These are phyloP conservation scores for Sutorius eximius DNA, from an alignment of 1,284 basidiomycete species.

Conservation along the genomic window DNA sequence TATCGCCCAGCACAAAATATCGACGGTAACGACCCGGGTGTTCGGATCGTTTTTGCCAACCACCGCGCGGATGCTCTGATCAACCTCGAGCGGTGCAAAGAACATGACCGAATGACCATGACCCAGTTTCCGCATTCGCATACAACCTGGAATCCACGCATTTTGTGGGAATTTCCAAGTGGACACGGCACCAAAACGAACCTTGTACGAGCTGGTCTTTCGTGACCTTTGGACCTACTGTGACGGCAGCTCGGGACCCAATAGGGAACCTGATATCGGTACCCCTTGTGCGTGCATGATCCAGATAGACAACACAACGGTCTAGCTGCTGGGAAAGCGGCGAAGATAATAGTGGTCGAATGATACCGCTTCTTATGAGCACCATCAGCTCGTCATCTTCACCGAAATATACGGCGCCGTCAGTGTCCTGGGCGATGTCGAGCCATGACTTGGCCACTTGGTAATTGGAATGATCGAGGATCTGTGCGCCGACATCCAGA, in stretches of 20 bases:
- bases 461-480: constrained; percentile 46
- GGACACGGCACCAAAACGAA: constrained; percentile 13
- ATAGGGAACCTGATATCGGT: constrained; percentile 51
- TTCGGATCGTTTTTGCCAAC: constrained; percentile 1
- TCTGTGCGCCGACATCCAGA: constrained; percentile 55
- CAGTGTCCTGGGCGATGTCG: constrained; percentile 17
- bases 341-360: constrained; percentile 1
- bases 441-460: constrained; percentile 45
- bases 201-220: constrained; percentile 54
- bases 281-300: constrained; percentile 55
- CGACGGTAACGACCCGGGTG: constrained; percentile 20
- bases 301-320: constrained; percentile 28
- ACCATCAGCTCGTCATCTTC: constrained; percentile 43
- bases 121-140: constrained; percentile 50
- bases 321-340: not conserved
- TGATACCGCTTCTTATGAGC: constrained; percentile 27
- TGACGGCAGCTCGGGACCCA: constrained; percentile 46
- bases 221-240: constrained; percentile 49
- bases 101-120: constrained; percentile 48
- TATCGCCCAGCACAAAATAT: constrained; percentile 46
- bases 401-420: constrained; percentile 33
- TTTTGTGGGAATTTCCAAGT: not conserved
- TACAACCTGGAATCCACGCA: constrained; percentile 35
- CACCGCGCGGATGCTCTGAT: constrained; percentile 23
- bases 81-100: constrained; percentile 45